Percentiles rank a stretch among this genome's conserved stretches.
These are phyloP conservation scores for Cryphonectria japonica DNA, from an alignment of 2,329 filamentous ascomycete genomes.

Conservation along the genomic window DNA sequence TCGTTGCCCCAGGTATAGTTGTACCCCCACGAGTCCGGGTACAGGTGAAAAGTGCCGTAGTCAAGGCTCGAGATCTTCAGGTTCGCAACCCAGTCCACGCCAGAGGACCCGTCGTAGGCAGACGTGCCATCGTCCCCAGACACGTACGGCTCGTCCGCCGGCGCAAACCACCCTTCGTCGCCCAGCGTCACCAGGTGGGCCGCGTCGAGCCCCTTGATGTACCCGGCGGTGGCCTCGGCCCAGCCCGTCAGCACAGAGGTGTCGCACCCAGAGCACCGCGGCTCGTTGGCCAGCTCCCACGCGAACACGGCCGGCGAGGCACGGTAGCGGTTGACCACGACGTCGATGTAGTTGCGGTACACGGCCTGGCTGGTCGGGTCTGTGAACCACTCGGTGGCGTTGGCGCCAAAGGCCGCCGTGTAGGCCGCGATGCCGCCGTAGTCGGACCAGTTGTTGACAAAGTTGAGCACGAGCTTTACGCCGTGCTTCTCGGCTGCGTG, in stretches of 20 bases:
- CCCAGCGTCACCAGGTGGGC: constrained; percentile 66
- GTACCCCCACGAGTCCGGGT: constrained; percentile 37
- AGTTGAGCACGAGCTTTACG: constrained; percentile 67
- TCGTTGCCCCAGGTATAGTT: constrained; percentile 26
- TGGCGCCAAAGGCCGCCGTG: constrained; percentile 56
- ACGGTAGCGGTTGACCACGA: constrained; percentile 51
- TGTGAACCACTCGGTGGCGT: constrained; percentile 58
- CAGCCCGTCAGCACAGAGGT: constrained; percentile 62
- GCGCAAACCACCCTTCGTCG: constrained; percentile 51
- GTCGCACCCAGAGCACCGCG: constrained; percentile 63
- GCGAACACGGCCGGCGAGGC: constrained; percentile 52
- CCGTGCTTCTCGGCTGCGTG: constrained; percentile 60
- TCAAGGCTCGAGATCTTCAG: constrained; percentile 54
- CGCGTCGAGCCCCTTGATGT: constrained; percentile 64
- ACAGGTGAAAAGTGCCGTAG: constrained; percentile 51
- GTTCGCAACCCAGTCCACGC: constrained; percentile 56
- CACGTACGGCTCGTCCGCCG: constrained; percentile 33
- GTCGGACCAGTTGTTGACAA: constrained; percentile 72
- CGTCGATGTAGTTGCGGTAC: constrained; percentile 53
- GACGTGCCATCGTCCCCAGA: constrained; percentile 41
- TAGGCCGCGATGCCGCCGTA: constrained; percentile 68
- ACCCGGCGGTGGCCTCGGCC: constrained; percentile 59
- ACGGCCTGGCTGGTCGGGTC: constrained; percentile 51
- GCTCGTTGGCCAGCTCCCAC: constrained; percentile 59
- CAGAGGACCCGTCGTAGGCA: constrained; percentile 55